Conservation (phyloP, 257 asterid genomes). For the Lantana camara region DNA sequence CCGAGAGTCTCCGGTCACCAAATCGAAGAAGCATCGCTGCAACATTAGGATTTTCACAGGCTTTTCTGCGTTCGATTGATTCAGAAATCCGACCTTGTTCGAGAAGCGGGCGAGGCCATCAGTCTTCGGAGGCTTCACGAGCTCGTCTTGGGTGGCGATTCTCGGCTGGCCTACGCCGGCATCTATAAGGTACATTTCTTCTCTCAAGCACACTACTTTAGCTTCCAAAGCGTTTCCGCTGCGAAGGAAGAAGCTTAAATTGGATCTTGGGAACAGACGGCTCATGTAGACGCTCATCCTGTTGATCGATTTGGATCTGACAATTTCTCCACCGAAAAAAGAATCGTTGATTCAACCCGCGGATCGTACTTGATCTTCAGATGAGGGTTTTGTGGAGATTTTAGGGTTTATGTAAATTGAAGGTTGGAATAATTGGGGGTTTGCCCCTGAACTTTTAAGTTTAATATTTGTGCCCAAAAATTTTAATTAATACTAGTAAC, state of each 20-base stretch:
- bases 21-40: slow-evolving; percentile 58
- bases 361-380: neutral
- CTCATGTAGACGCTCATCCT: slow-evolving; percentile 56
- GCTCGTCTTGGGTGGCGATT: slow-evolving; percentile 43
- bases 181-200: slow-evolving; percentile 46
- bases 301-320: slow-evolving; percentile 11
- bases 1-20: slow-evolving; percentile 47
- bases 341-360: neutral
- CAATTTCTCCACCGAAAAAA: slow-evolving; percentile 8
- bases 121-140: slow-evolving; percentile 30
- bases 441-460: slow-evolving; percentile 9
- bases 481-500: neutral
- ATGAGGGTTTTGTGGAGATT: neutral
- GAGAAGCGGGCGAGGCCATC: slow-evolving; percentile 34
- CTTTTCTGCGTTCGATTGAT: slow-evolving; percentile 31
- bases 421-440: neutral
- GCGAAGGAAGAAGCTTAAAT: slow-evolving; percentile 51
- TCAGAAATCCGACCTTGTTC: slow-evolving; percentile 45
- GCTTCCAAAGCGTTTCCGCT: slow-evolving; percentile 45
- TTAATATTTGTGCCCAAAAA: slow-evolving; percentile 7
- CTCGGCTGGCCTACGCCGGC: slow-evolving; percentile 50
- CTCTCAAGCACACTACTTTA: slow-evolving; percentile 42
- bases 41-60: slow-evolving; percentile 27
- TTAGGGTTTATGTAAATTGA: slow-evolving; percentile 33
- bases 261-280: slow-evolving; percentile 48